Conservation (phyloP, 371 early-diverging fungal genomes). For the Mortierella sp. region DNA sequence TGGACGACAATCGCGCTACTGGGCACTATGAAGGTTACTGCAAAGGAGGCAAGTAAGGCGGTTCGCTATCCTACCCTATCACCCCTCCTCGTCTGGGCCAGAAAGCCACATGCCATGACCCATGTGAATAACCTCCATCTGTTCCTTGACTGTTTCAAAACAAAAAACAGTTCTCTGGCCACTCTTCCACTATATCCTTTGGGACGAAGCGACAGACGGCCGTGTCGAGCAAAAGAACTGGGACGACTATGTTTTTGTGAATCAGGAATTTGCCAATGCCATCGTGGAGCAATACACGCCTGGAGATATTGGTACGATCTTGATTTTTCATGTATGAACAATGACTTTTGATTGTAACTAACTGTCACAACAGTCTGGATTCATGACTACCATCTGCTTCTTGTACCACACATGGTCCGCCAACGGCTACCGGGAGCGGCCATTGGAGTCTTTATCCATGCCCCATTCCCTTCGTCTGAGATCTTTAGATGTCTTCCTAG, state of each 20-base stretch:
- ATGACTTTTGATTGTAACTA: too few species aligned
- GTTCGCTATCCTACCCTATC: too few species aligned
- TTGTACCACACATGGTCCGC: conserved; percentile 90
- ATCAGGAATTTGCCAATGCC: conserved; percentile 86
- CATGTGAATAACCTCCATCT: background rate
- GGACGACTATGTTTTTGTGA: conserved; percentile 88
- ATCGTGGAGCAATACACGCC: conserved; percentile 77
- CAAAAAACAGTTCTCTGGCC: conserved; percentile 90
- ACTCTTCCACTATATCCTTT: conserved; percentile 95
- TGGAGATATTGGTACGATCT: conserved; percentile 83
- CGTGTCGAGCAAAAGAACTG: conserved; percentile 80
- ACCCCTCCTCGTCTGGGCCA: too few species aligned
- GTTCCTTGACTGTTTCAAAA: conserved; percentile 1
- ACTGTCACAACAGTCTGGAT: conserved; percentile 95
- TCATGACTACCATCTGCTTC: conserved; percentile 97
- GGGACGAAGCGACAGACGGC: conserved; percentile 83
- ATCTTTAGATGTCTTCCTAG: conserved; percentile 94
- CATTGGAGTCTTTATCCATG: conserved; percentile 97
- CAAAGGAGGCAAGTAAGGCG: conserved; percentile 82
- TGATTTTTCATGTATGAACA: too few species aligned
- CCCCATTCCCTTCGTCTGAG: conserved; percentile 95
- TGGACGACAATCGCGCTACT: conserved; percentile 74
- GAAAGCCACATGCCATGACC: too few species aligned
- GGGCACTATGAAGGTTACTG: conserved; percentile 93
- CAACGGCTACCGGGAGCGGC: conserved; percentile 79